phyloP scores from a whole-genome alignment of 495 filamentous ascomycete species.

The Tuber aestivum region DNA sequence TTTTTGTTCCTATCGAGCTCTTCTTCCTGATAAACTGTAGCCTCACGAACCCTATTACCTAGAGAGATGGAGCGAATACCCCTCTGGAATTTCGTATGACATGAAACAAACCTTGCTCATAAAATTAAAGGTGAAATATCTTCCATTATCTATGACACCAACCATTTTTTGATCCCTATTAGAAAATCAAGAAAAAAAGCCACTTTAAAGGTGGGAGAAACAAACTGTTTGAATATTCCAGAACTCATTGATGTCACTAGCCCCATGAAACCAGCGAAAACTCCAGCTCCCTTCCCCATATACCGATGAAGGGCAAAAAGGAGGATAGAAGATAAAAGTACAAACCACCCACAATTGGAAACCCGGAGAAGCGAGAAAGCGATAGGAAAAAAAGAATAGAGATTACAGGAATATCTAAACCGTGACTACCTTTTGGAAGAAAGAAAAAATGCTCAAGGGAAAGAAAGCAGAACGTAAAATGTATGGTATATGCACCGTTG shows the following conservation, averaged over 20 bases:
- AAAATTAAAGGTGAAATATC: background rate
- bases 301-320: background rate
- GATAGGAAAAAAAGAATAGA: background rate
- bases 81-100: background rate
- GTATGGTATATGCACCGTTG: background rate
- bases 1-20: background rate
- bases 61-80: background rate
- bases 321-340: background rate
- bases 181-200: background rate
- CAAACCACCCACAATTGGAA: background rate
- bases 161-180: background rate
- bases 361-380: background rate
- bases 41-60: background rate
- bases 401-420: background rate
- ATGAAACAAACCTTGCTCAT: background rate
- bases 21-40: background rate
- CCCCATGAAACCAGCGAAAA: background rate
- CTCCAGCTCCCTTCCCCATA: background rate
- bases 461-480: background rate
- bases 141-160: background rate
- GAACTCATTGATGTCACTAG: conserved; percentile 3
- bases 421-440: background rate
- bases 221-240: background rate
- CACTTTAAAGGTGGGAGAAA: conserved; percentile 1
- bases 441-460: background rate